These are phyloP conservation scores for Tetramitus jugosus DNA, from an alignment of 208 protist genomes.

Conservation along the genomic window DNA sequence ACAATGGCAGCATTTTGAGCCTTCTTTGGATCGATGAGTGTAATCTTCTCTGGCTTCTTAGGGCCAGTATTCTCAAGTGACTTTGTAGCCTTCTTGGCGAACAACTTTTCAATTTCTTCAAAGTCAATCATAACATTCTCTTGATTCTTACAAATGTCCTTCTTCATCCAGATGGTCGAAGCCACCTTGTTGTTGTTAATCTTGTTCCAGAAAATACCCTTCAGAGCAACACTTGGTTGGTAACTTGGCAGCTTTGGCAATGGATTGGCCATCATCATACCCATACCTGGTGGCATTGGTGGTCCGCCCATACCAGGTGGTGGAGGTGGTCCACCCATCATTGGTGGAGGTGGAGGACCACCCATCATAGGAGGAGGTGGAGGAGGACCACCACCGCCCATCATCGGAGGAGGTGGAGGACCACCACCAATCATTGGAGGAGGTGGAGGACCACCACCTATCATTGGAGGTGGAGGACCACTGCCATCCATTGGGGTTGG, in stretches of 20 bases:
- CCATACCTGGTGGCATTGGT: background rate
- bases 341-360: background rate
- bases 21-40: constrained; percentile 22
- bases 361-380: background rate
- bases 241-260: background rate
- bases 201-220: constrained; percentile 4
- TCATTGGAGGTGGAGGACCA: background rate
- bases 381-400: background rate
- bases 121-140: background rate
- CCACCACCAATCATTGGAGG: background rate
- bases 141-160: background rate
- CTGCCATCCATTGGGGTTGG: background rate
- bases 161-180: background rate
- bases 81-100: background rate
- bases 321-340: background rate
- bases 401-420: background rate
- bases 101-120: background rate
- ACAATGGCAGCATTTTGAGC: constrained; percentile 7
- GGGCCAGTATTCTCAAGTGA: background rate
- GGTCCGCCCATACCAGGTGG: constrained; percentile 10
- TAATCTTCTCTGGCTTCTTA: constrained; percentile 6
- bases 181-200: background rate
- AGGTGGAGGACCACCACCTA: background rate
- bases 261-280: background rate
- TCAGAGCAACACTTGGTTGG: background rate